phyloP scores from a whole-genome alignment of 2,329 filamentous ascomycete genomes.

The Trichophaea hybrida region DNA sequence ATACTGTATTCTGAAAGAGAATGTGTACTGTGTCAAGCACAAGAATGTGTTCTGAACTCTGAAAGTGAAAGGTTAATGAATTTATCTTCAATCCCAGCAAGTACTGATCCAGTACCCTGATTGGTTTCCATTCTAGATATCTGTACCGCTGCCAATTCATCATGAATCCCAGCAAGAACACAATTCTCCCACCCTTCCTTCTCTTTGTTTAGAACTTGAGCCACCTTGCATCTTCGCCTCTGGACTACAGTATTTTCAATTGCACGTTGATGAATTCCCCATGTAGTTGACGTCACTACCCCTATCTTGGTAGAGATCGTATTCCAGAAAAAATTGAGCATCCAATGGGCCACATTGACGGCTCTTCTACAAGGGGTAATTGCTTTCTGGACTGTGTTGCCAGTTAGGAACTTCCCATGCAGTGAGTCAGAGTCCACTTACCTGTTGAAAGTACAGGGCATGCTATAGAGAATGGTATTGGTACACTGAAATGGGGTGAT shows the following conservation, averaged over 20 bases:
- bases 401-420: background rate
- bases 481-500: too few relatives aligned
- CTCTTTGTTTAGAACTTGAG: background rate
- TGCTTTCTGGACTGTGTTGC: background rate
- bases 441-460: too few relatives aligned
- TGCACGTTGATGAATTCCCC: background rate
- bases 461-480: too few relatives aligned
- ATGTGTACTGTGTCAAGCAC: too few relatives aligned
- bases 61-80: background rate
- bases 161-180: too few relatives aligned
- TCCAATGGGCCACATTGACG: background rate
- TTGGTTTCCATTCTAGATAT: too few relatives aligned
- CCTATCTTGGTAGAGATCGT: background rate
- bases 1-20: background rate
- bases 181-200: background rate
- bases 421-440: too few relatives aligned
- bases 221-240: background rate
- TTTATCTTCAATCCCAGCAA: background rate
- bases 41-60: background rate
- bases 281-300: background rate
- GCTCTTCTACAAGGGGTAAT: background rate
- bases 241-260: background rate
- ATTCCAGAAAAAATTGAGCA: background rate
- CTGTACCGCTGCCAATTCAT: too few relatives aligned
- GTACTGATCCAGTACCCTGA: background rate